phyloP scores from a whole-genome alignment of 2,329 filamentous ascomycete genomes.

The Xylariomycetidae sp. region DNA sequence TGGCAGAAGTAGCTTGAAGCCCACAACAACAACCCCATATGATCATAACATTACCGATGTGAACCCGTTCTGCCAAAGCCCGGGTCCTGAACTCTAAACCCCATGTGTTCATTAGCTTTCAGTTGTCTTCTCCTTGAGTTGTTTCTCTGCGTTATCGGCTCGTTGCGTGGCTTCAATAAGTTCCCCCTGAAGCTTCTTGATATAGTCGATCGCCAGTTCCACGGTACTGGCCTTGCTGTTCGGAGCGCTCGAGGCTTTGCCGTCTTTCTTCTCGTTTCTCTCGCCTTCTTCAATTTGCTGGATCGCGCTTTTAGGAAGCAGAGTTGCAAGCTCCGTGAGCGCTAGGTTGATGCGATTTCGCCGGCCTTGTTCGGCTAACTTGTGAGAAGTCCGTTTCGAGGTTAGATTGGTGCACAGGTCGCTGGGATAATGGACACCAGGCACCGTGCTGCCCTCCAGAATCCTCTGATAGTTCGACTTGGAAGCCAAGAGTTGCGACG shows the following conservation, averaged over 20 bases:
- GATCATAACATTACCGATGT: no score
- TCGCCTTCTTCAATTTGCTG: slow-evolving; percentile 39
- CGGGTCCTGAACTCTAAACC: no score
- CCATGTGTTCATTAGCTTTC: no score
- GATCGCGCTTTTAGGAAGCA: slow-evolving; percentile 61
- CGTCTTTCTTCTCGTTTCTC: slow-evolving; percentile 36
- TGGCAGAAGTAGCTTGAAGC: no score
- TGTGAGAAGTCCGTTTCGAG: slow-evolving; percentile 94
- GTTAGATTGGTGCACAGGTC: slow-evolving; percentile 89
- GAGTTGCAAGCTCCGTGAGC: slow-evolving; percentile 79
- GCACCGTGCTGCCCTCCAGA: slow-evolving; percentile 83
- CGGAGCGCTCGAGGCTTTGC: slow-evolving; percentile 44
- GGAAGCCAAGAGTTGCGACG: slow-evolving; percentile 73
- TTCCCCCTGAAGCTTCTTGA: slow-evolving; percentile 75
- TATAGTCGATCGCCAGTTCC: slow-evolving; percentile 94
- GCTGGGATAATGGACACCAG: slow-evolving; percentile 84
- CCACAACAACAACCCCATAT: no score
- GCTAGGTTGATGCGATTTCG: slow-evolving; percentile 94
- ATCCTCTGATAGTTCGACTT: slow-evolving; percentile 99
- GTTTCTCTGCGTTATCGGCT: slow-evolving; percentile 60
- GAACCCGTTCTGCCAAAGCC: no score
- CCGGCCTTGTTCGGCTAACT: slow-evolving; percentile 93
- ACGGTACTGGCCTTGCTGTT: slow-evolving; percentile 96
- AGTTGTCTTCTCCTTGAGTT: slow-evolving; percentile 32
- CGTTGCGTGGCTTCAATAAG: slow-evolving; percentile 57